A percentile compares a stretch with the other conserved stretches of the same genome.
These are phyloP conservation scores for Meripilus lineatus DNA, from an alignment of 1,284 basidiomycete species.

Conservation along the genomic window DNA sequence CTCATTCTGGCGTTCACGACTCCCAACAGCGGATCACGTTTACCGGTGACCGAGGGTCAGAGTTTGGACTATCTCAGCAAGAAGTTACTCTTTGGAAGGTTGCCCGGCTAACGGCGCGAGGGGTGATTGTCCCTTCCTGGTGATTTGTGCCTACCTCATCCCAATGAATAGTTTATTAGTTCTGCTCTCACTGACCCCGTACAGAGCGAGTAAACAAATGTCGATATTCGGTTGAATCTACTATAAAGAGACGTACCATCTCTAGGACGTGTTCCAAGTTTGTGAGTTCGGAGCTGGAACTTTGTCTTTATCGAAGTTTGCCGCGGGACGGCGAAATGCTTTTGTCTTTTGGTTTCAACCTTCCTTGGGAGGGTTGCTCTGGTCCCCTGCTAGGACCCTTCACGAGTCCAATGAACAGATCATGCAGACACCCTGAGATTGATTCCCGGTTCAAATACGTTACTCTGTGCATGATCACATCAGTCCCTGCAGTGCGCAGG, in stretches of 20 bases:
- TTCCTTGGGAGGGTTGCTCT: conserved; percentile 19
- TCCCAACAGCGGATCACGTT: conserved; percentile 50
- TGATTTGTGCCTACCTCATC: conserved; percentile 6
- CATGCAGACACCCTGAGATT: too few species aligned
- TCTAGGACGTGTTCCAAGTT: too few species aligned
- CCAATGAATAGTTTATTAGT: conserved; percentile 4
- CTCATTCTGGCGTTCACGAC: conserved; percentile 7
- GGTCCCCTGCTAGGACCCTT: conserved; percentile 15
- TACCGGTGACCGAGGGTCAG: conserved; percentile 43
- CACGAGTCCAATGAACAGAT: too few species aligned
- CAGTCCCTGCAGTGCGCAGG: too few species aligned
- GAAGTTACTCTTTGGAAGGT: conserved; percentile 8
- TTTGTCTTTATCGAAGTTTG: too few species aligned
- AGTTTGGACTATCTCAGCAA: conserved; percentile 11
- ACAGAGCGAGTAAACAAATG: too few species aligned
- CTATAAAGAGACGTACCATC: too few species aligned
- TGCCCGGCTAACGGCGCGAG: conserved; percentile 1
- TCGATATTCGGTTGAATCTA: too few species aligned
- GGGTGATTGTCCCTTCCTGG: conserved; percentile 1
- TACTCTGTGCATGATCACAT: too few species aligned
- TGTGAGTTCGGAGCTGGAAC: too few species aligned
- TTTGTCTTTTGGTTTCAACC: conserved; percentile 7
- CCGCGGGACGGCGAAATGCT: too few species aligned
- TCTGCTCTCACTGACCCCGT: conserved; percentile 2
- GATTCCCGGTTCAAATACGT: too few species aligned